Percentiles rank a stretch among this genome's conserved stretches.
Conservation (phyloP, 169 alveolate species). For the Eimeria praecox region DNA sequence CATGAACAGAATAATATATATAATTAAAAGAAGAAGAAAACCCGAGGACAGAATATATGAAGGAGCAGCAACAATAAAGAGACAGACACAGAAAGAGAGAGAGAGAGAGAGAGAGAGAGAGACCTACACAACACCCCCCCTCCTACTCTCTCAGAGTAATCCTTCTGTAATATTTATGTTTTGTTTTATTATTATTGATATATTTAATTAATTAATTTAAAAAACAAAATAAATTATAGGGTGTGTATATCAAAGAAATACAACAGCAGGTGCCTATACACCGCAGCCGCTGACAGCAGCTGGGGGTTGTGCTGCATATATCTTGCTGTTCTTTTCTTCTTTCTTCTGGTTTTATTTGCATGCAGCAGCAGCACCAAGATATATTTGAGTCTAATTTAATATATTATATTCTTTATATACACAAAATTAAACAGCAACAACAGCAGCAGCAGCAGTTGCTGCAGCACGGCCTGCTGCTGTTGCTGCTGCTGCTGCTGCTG, state of each 20-base stretch:
- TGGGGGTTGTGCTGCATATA: background rate
- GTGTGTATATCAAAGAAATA: background rate
- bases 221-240: background rate
- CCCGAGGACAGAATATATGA: background rate
- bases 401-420: background rate
- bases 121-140: constrained; percentile 1
- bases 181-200: background rate
- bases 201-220: background rate
- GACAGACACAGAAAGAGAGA: background rate
- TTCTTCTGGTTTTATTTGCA: background rate
- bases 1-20: background rate
- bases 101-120: background rate
- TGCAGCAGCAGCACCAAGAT: background rate
- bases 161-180: background rate
- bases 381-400: background rate
- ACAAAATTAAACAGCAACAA: background rate
- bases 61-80: too few species aligned
- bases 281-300: constrained; percentile 11
- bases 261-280: constrained; percentile 2
- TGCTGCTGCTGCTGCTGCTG: constrained; percentile 25
- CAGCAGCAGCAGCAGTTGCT: constrained; percentile 2
- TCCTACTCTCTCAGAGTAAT: background rate
- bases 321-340: background rate
- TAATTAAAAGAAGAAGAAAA: background rate
- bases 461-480: background rate